phyloP scores from a whole-genome alignment of 352 stramenopile species.

The Globisporangium yorkense region DNA sequence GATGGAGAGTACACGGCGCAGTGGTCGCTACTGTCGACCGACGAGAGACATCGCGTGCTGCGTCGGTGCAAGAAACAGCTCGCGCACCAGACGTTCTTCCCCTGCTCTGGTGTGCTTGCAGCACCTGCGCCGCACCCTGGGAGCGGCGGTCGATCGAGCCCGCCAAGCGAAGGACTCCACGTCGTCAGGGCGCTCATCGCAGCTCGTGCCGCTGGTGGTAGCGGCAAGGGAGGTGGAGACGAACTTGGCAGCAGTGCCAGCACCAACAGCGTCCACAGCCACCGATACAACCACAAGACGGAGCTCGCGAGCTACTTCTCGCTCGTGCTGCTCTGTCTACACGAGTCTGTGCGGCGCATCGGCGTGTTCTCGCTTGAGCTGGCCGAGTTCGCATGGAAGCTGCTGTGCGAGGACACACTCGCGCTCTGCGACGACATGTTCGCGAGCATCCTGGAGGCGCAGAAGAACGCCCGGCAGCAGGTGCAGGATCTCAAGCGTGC shows the following conservation, averaged over 20 bases:
- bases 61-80: constrained; percentile 14
- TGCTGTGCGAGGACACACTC: constrained; percentile 24
- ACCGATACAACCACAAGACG: constrained; percentile 9
- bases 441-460: constrained; percentile 2
- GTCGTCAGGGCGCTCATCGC: constrained; percentile 2
- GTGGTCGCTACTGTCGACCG: constrained; percentile 13
- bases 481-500: constrained; percentile 19
- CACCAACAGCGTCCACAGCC: background rate
- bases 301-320: constrained; percentile 21
- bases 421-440: constrained; percentile 16
- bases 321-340: constrained; percentile 27
- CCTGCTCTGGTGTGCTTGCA: constrained; percentile 2
- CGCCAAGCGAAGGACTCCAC: background rate
- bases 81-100: constrained; percentile 15
- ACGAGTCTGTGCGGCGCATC: constrained; percentile 26
- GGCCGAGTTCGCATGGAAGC: constrained; percentile 22
- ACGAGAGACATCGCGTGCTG: constrained; percentile 11
- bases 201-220: background rate
- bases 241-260: background rate
- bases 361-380: constrained; percentile 30
- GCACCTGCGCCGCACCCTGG: background rate
- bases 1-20: constrained; percentile 1
- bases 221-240: background rate
- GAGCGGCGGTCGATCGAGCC: too few relatives aligned
- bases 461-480: constrained; percentile 12